Evolutionary conservation across 2,329 filamentous ascomycete species (phyloP).

Genomic region (Sordariomycetes sp.): DNA sequence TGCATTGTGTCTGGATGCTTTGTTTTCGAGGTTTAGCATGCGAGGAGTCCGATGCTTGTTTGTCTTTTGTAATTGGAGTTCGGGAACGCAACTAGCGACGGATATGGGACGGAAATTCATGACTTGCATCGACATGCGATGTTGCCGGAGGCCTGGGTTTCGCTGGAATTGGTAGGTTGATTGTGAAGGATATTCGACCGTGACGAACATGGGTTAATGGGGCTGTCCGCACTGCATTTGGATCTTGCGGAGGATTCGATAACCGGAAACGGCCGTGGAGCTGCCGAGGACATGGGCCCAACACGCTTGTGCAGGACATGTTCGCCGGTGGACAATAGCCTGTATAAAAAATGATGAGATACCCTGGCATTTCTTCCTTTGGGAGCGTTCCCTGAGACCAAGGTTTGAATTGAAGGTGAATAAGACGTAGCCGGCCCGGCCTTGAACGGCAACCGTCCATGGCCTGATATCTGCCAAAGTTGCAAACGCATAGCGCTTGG

Average conservation of each 20-base stretch:
- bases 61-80: not conserved
- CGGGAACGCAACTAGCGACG: not conserved
- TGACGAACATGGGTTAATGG: not conserved
- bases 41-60: not conserved
- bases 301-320: not conserved
- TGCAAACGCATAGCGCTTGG: not conserved
- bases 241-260: not conserved
- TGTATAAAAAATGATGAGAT: not conserved
- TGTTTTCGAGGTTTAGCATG: not conserved
- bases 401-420: not conserved
- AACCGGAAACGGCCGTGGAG: not conserved
- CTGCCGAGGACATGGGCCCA: not conserved
- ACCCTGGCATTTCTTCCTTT: not conserved
- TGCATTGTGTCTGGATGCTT: not conserved
- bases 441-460: not conserved
- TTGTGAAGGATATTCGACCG: not conserved
- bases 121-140: not conserved
- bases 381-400: not conserved
- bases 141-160: not conserved
- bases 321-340: not conserved
- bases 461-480: not conserved
- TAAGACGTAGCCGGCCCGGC: not conserved
- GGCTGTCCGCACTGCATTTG: not conserved
- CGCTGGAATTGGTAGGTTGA: no score
- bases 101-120: not conserved